Conservation (phyloP, 2,329 filamentous ascomycete genomes). For the Exserohilum rostratum region DNA sequence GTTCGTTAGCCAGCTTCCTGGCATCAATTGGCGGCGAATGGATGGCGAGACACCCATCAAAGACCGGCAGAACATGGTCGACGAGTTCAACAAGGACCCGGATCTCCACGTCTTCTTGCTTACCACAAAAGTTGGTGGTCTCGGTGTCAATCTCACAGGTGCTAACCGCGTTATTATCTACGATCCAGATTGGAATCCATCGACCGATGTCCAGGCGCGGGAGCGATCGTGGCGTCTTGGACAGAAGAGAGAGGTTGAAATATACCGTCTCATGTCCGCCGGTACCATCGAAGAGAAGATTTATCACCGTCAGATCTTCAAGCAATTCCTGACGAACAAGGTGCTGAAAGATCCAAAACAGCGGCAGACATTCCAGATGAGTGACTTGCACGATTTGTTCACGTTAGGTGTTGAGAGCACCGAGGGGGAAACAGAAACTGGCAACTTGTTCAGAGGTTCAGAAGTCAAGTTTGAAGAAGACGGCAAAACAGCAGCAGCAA, state of each 20-base stretch:
- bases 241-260: constrained; percentile 92
- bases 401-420: constrained; percentile 69
- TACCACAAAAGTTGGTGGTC: constrained; percentile 92
- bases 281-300: constrained; percentile 99
- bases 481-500: constrained; percentile 21
- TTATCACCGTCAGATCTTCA: constrained; percentile 97
- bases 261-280: constrained; percentile 96
- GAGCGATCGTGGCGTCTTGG: constrained; percentile 95
- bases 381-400: constrained; percentile 91
- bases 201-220: constrained; percentile 91
- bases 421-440: constrained; percentile 79
- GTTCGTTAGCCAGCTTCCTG: constrained; percentile 71
- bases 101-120: constrained; percentile 86
- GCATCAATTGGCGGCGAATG: constrained; percentile 84
- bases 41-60: constrained; percentile 91
- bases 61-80: constrained; percentile 85
- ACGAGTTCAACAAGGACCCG: constrained; percentile 85
- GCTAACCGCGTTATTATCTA: constrained; percentile 97
- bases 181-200: constrained; percentile 98
- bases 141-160: constrained; percentile 93
- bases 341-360: constrained; percentile 94
- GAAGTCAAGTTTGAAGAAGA: constrained; percentile 67
- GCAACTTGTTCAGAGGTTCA: constrained; percentile 84
- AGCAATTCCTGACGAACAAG: constrained; percentile 96
- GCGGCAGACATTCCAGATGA: constrained; percentile 85